Evolutionary conservation across 306 rosid genomes (phyloP), one percentile per base, ranked within the genome.

Genomic region (Hippophae gyantsensis): DNA sequence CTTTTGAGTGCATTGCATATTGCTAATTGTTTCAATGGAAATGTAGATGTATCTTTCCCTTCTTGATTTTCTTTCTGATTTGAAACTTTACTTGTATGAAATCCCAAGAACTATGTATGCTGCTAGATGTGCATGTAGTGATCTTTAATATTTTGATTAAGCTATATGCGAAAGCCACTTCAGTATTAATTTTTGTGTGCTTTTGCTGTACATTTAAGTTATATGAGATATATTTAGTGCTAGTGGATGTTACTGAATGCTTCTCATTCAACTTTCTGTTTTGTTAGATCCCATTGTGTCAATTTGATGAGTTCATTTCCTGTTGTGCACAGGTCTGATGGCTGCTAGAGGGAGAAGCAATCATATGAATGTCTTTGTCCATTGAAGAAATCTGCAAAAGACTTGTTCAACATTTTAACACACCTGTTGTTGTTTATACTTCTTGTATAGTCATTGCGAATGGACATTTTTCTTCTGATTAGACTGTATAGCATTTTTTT

Each of bases 281-380:
- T 10, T 55, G 74, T 73, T 70, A 56, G 64, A 63, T 71, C 79
- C 52, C 63, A 54, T 78, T 77, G 87, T 79, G 87, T 74, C 93
- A 69, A 76, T 84, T 89, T 89, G 83, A 89, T 86, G 63, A 80
- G 79, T 78, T 85, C 83, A 58, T 81, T 79, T 80, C 84, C 77
- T 78, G 54, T 83, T 77, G 57, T 86, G 79, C 68, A 70, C 95
- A 87, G 96, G 98, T 78, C 70, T 69, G 60, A 73, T 75, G 67
- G 92, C 84, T 83, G 81, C 84, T 54, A 78, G 83, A 70, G 95
- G 87, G 69, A 81, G 86, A 64, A 74, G 89, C 76, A 78, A 86
- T 79, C 81, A 65, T 78, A 48, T 84, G 85, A 86, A 90, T 71
- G 79, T 87, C 78, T 87, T 67, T 78, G 94, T 83, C 66, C 89